phyloP scores from a whole-genome alignment of 805 yeast genomes.

The Wickerhamomyces alni region DNA sequence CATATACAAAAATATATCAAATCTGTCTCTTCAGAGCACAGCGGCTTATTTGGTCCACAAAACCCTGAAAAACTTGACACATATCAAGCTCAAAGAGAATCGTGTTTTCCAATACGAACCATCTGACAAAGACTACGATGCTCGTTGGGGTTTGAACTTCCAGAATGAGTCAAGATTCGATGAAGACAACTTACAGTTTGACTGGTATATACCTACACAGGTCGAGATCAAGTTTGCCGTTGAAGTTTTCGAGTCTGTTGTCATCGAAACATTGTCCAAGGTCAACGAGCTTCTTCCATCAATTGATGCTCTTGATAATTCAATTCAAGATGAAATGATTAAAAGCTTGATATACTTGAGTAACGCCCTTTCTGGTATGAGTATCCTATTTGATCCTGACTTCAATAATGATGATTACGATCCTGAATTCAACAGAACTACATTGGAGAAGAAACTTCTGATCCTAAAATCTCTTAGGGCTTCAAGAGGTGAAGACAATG shows the following conservation, averaged over 20 bases:
- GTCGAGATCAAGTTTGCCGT: conserved; percentile 57
- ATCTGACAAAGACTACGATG: conserved; percentile 30
- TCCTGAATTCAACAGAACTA: conserved; percentile 5
- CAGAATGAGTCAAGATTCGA: conserved; percentile 46
- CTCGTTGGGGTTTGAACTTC: conserved; percentile 74
- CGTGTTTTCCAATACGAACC: conserved; percentile 43
- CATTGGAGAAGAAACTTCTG: conserved; percentile 23
- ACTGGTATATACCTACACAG: conserved; percentile 70
- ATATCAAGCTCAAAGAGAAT: conserved; percentile 51
- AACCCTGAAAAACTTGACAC: conserved; percentile 55
- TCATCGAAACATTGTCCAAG: conserved; percentile 35
- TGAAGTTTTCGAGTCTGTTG: conserved; percentile 45
- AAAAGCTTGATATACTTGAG: conserved; percentile 52
- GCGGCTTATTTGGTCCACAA: conserved; percentile 63
- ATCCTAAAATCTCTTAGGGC: conserved; percentile 32
- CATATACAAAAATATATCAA: conserved; percentile 25
- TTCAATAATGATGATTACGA: conserved; percentile 29
- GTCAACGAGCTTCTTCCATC: conserved; percentile 31
- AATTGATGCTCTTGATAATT: conserved; percentile 20
- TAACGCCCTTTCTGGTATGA: conserved; percentile 60
- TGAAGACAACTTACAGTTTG: conserved; percentile 43
- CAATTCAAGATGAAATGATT: conserved; percentile 46
- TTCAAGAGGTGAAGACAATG: conserved; percentile 27
- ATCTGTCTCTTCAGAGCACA: conserved; percentile 54
- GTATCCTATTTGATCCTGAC: conserved; percentile 70